Evolutionary conservation across 306 rosid genomes (phyloP).

Genomic region (Rubus idaeus): DNA sequence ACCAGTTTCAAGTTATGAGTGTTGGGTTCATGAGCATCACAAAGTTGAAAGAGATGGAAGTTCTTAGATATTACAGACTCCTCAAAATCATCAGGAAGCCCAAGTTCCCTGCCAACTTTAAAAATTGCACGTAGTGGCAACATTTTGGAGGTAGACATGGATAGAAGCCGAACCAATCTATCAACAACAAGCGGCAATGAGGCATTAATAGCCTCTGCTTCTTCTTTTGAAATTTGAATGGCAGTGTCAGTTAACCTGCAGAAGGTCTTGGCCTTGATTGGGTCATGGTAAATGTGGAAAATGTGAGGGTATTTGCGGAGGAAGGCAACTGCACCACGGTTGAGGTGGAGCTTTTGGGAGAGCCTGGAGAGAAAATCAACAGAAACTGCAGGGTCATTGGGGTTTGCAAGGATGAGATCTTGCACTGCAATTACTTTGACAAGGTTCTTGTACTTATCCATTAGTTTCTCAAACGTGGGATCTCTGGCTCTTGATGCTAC

Average conservation of each 20-base stretch:
- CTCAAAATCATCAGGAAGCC: slow-evolving; percentile 94
- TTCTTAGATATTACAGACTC: slow-evolving; percentile 59
- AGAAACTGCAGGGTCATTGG: slow-evolving; percentile 55
- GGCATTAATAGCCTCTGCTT: slow-evolving; percentile 56
- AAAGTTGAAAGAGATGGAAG: slow-evolving; percentile 59
- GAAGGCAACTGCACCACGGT: slow-evolving; percentile 71
- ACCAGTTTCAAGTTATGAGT: slow-evolving; percentile 79
- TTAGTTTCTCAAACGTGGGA: slow-evolving; percentile 85
- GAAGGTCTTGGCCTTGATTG: slow-evolving; percentile 57
- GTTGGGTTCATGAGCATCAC: slow-evolving; percentile 64
- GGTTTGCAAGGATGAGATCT: slow-evolving; percentile 85
- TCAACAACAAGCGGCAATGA: slow-evolving; percentile 64
- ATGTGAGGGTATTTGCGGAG: slow-evolving; percentile 84
- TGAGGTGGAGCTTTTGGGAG: slow-evolving; percentile 83
- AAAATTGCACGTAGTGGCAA: slow-evolving; percentile 87
- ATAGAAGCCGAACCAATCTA: slow-evolving; percentile 62
- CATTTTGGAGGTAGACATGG: slow-evolving; percentile 62
- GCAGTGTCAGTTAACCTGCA: slow-evolving; percentile 68
- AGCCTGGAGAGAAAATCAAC: slow-evolving; percentile 75
- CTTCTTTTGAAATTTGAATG: slow-evolving; percentile 42
- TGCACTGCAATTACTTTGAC: slow-evolving; percentile 74
- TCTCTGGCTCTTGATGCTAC: slow-evolving; percentile 80
- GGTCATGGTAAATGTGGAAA: slow-evolving; percentile 66
- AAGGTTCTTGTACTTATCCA: slow-evolving; percentile 80
- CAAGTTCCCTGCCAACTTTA: slow-evolving; percentile 87